phyloP scores from a whole-genome alignment of 2,329 filamentous ascomycete genomes.

The Nothopassalora personata region DNA sequence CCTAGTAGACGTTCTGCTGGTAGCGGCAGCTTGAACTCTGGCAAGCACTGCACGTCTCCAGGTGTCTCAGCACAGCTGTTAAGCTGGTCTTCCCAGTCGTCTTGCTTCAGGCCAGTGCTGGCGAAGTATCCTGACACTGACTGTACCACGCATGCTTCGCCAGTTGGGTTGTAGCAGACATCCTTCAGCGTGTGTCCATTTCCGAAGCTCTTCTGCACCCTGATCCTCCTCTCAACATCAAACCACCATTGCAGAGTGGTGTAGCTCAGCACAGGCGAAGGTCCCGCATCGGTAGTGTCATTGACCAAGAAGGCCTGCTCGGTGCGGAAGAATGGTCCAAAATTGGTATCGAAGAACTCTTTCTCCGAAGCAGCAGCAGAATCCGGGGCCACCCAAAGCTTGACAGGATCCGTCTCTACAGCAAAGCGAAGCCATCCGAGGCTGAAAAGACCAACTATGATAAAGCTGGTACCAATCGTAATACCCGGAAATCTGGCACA shows the following conservation, averaged over 20 bases:
- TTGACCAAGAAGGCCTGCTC: constrained; percentile 94
- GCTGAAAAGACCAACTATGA: constrained; percentile 73
- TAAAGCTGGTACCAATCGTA: constrained; percentile 70
- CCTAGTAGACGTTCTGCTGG: constrained; percentile 82
- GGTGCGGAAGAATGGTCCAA: constrained; percentile 91
- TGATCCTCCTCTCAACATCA: constrained; percentile 74
- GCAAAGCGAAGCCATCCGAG: constrained; percentile 83
- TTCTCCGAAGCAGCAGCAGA: constrained; percentile 91
- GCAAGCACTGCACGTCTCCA: constrained; percentile 56
- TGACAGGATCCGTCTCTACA: constrained; percentile 85
- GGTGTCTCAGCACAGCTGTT: constrained; percentile 71
- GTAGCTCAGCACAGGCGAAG: constrained; percentile 76
- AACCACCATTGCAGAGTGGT: constrained; percentile 94
- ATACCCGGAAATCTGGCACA: constrained; percentile 80
- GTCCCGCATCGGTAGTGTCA: constrained; percentile 60
- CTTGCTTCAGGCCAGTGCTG: constrained; percentile 45
- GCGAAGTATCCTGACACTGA: constrained; percentile 87
- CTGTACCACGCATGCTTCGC: constrained; percentile 84
- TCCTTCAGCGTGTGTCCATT: constrained; percentile 69
- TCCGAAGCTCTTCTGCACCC: constrained; percentile 63
- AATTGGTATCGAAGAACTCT: constrained; percentile 84
- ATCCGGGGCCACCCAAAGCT: constrained; percentile 92
- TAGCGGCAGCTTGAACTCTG: constrained; percentile 82
- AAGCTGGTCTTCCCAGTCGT: constrained; percentile 68
- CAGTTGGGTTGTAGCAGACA: constrained; percentile 90